These are phyloP conservation scores for Camelina sativa DNA, from an alignment of 345 rosid species.

Conservation along the genomic window DNA sequence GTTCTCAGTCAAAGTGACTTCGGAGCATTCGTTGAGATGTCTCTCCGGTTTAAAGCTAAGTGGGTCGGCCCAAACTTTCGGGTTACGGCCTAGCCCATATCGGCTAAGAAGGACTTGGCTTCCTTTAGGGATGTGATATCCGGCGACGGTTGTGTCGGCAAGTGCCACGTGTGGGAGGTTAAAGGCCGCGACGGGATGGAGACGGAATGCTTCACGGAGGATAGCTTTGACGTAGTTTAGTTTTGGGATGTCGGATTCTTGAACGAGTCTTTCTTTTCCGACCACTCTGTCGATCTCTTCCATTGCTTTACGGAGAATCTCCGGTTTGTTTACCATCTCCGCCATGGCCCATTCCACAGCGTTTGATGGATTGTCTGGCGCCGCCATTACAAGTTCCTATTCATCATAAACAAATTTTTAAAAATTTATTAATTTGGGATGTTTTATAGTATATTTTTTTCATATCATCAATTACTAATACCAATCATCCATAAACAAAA, in stretches of 20 bases:
- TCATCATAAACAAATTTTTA: conserved; percentile 15
- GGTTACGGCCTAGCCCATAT: conserved; percentile 46
- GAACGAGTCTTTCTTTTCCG: conserved; percentile 49
- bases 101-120: conserved; percentile 47
- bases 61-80: conserved; percentile 50
- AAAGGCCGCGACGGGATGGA: conserved; percentile 49
- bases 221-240: conserved; percentile 48
- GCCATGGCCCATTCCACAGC: conserved; percentile 51
- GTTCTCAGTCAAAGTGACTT: conserved; percentile 47
- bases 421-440: background rate
- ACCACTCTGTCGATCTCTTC: conserved; percentile 49
- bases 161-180: conserved; percentile 51
- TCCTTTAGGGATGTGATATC: conserved; percentile 48
- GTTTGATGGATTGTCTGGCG: conserved; percentile 51
- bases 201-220: conserved; percentile 48
- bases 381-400: conserved; percentile 49
- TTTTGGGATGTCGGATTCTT: conserved; percentile 48
- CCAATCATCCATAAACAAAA: background rate
- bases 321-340: conserved; percentile 47
- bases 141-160: conserved; percentile 47
- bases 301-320: conserved; percentile 44
- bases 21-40: conserved; percentile 46
- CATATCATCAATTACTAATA: background rate
- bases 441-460: background rate
- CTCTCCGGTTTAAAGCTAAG: conserved; percentile 48